Evolutionary conservation across 345 rosid genomes (phyloP).

Genomic region (Garcia nutans): DNA sequence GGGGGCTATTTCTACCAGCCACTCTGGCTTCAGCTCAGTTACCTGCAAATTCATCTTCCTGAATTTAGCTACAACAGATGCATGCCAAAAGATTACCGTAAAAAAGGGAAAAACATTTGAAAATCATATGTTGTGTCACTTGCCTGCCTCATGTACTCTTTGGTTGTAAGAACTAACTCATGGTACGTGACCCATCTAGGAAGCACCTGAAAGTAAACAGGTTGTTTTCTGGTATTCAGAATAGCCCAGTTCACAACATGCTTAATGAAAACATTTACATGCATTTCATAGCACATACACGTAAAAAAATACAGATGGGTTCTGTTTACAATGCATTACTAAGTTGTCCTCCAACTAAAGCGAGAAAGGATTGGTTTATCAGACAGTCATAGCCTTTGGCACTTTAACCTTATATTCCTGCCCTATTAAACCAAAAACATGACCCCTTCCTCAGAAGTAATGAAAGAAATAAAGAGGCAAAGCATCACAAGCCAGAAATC

Average conservation of each 20-base stretch:
- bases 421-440: no score
- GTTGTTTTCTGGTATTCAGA: neutral
- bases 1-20: conserved; percentile 97
- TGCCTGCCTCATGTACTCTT: conserved; percentile 93
- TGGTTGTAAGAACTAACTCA: conserved; percentile 86
- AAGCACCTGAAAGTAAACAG: conserved; percentile 49
- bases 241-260: neutral
- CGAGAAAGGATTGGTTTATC: no score
- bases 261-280: neutral
- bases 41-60: conserved; percentile 53
- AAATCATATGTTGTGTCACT: neutral
- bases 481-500: no score
- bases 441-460: no score
- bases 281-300: neutral
- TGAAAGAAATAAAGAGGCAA: no score
- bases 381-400: no score
- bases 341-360: no score
- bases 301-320: neutral
- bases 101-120: neutral
- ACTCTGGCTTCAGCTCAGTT: conserved; percentile 94
- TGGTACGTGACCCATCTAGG: conserved; percentile 96
- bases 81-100: neutral
- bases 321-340: no score
- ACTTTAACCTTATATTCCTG: no score
- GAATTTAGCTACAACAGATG: conserved; percentile 18